A percentile compares a stretch with the other conserved stretches of the same genome.
These are phyloP conservation scores for Cafeteria roenbergensis DNA, from an alignment of 108 stramenopile species.

Conservation along the genomic window DNA sequence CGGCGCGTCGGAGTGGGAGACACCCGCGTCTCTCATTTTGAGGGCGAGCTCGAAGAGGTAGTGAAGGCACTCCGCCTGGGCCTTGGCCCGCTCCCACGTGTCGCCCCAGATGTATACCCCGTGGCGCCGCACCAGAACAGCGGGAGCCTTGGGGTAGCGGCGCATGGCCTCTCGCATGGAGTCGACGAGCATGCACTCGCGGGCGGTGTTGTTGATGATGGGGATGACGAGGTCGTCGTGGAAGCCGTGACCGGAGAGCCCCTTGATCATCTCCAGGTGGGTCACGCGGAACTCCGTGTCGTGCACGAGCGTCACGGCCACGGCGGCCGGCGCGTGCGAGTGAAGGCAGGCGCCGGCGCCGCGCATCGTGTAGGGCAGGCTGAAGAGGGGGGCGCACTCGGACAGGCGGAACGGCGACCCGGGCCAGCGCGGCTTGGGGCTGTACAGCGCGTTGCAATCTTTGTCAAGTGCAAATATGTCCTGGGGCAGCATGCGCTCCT, in stretches of 20 bases:
- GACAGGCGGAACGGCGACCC: constrained; percentile 57
- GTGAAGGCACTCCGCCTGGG: constrained; percentile 81
- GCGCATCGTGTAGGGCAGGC: constrained; percentile 58
- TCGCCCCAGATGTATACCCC: constrained; percentile 91
- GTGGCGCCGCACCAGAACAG: constrained; percentile 78
- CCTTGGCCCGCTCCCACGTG: constrained; percentile 86
- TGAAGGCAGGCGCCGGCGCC: constrained; percentile 61
- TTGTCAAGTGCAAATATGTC: constrained; percentile 74
- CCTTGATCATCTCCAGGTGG: constrained; percentile 90
- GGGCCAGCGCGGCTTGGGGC: constrained; percentile 57
- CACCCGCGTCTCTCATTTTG: constrained; percentile 56
- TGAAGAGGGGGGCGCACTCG: constrained; percentile 77
- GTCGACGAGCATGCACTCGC: constrained; percentile 70
- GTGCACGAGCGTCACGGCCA: constrained; percentile 67
- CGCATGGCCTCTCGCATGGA: constrained; percentile 56
- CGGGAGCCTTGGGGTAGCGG: constrained; percentile 68
- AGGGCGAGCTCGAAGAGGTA: constrained; percentile 71
- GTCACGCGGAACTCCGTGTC: constrained; percentile 61
- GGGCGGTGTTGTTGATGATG: constrained; percentile 85
- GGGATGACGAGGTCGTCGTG: constrained; percentile 73
- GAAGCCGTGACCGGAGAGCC: constrained; percentile 70
- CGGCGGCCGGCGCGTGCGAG: constrained; percentile 67
- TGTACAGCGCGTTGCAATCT: constrained; percentile 31
- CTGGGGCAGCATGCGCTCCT: constrained; percentile 80
- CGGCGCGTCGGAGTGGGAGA: too few relatives aligned